Base-by-base conservation (phyloP, 2,329 filamentous ascomycete genomes). In the Acrocalymma vagum region DNA sequence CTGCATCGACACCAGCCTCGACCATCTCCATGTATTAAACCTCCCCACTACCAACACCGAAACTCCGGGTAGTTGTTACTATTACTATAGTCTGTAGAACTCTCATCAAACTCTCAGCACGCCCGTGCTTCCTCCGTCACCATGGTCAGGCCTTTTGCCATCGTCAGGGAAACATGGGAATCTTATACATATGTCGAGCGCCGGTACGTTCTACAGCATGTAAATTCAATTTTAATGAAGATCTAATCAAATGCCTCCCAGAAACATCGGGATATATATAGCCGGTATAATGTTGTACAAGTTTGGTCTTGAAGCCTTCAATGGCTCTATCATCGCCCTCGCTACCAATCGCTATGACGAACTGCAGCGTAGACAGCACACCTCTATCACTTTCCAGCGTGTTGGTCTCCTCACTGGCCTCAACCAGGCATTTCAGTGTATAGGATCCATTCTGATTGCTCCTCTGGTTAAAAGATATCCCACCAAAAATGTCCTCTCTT, bases 231-330 rank as follows among this genome's bases (percentile, higher is more conserved):
- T 25, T n/a, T 25, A 9, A 8, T n/a, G 23, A 25, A 25, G 23
- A n/a, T 8, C 23, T n/a, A 25, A n/a, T 25, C 23, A 9, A n/a
- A n/a, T 9, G n/a, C n/a, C 23, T n/a, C 23, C 23, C n/a, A n/a
- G 9, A n/a, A 61, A 60, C 38, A 61, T 60, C 30, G 48, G 44
- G 16, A 55, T 61, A 10, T 78, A 79, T 57, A 76, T 78, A 32
- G 47, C 63, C 6, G 77, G 76, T 5, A 78, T 79, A 42, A 78
- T 78, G 73, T 60, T 77, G 28, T 79, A 78, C 64, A 79, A 79
- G 51, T 77, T 79, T 42, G 76, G 75, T 17, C 67, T 78, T 9
- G 75, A 78, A 52, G 75, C 74, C 8, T 79, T 78, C 63, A 78
- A 76, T 53, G 76, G 76, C 2, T 78, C 75, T 21, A 70, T 79